Conservation (phyloP, 176 grass and related monocot species). For the Puya raimondii region DNA sequence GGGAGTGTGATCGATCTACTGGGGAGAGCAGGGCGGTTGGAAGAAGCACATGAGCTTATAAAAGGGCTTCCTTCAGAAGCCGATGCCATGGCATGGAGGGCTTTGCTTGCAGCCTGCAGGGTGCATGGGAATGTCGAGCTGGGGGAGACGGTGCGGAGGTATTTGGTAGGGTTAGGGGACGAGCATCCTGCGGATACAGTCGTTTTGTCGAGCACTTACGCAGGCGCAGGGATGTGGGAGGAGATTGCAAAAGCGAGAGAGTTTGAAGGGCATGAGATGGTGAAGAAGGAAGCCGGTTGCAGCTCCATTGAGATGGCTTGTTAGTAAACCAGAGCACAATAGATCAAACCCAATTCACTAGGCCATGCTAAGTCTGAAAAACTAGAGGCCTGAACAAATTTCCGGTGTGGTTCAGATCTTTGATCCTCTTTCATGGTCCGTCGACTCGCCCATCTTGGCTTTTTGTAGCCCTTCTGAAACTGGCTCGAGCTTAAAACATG, state of each 20-base stretch:
- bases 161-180: slow-evolving; percentile 23
- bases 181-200: slow-evolving; percentile 46
- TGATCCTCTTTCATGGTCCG: no score
- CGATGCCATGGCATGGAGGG: slow-evolving; percentile 36
- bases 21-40: slow-evolving; percentile 11
- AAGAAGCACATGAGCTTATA: slow-evolving; percentile 18
- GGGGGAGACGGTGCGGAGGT: slow-evolving; percentile 21
- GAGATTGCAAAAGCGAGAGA: slow-evolving; percentile 27
- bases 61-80: slow-evolving; percentile 18
- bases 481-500: no score
- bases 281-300: slow-evolving; percentile 42
- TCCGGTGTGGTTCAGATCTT: no score
- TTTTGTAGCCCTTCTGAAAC: no score
- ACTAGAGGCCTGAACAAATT: no score
- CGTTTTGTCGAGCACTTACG: slow-evolving; percentile 42
- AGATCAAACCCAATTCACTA: no score
- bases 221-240: slow-evolving; percentile 33
- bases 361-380: no score
- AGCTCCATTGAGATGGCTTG: slow-evolving; percentile 20
- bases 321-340: background rate
- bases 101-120: slow-evolving; percentile 58
- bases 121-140: slow-evolving; percentile 42
- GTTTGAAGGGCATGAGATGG: slow-evolving; percentile 12
- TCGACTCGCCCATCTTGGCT: no score
- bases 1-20: slow-evolving; percentile 21